Evolutionary conservation across 495 filamentous ascomycete genomes (phyloP), one percentile per base, ranked within the genome.

Genomic region (Talaromyces ruber): DNA sequence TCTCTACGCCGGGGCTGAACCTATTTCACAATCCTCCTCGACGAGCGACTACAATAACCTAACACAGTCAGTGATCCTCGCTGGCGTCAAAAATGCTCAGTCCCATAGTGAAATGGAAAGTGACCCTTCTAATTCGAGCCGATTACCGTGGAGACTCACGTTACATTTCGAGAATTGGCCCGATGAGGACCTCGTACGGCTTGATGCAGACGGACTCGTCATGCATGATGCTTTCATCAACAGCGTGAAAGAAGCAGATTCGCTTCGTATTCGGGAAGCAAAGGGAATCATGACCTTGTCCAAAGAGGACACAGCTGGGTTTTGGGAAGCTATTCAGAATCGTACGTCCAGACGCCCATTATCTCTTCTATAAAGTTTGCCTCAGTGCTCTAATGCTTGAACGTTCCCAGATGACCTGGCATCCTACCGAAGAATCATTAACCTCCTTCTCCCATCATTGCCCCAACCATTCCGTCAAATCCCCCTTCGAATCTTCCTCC

Each of bases 161-260:
- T 82, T 93, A 22, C 88, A 89, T 69, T 90, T 92, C 65, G 89
- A 86, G 64, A 87, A 96, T 63, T 95, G 82, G 77, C 88, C 88
- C 2, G 67, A 75, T 29, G 83, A 86, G 34, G 82, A 88, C 29
- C 80, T 91, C 28, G 82, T 90, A 34, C 81, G 79, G 16, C 80
- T 88, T 16, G 88, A 91, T 66, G 72, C 71, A 1, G 75, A 84
- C 16, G 84, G 84, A 9, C 81, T 82, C 68, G 77, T 84, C 34
- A 76, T 83, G 67, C 85, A 88, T 61, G 94, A 98, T 71, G 88
- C 92, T 0, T 98, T 92, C 70, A 90, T 95, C 64, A 97, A 98
- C 67, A 88, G 85, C 64, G 91, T 95, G 63, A 99, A 98, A 73
- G 93, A 96, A 81, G 95, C 94, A 21, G 93, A 97, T 69, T 96